These are phyloP conservation scores for Tephrocybe sp. DNA, from an alignment of 768 basidiomycete genomes.

Conservation along the genomic window DNA sequence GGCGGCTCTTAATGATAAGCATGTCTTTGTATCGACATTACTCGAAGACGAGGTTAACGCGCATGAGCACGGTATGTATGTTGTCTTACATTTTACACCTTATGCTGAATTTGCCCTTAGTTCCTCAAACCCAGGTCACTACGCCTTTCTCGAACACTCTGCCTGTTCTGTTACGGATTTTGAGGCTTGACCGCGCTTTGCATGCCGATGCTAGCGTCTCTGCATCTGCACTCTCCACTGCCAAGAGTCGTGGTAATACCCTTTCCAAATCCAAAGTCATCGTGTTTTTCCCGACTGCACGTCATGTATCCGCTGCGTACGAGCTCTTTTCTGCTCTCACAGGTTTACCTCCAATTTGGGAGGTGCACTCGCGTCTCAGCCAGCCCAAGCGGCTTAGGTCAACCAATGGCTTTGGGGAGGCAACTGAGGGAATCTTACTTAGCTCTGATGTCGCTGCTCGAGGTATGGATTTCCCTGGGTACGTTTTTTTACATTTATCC, in stretches of 20 bases:
- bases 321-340: conserved; percentile 25
- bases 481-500: conserved; percentile 11
- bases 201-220: conserved; percentile 31
- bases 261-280: conserved; percentile 28
- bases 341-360: conserved; percentile 37
- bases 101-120: conserved; percentile 19
- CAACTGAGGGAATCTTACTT: conserved; percentile 43
- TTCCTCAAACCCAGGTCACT: conserved; percentile 44
- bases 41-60: conserved; percentile 54
- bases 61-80: conserved; percentile 51
- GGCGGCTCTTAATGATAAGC: conserved; percentile 23
- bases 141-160: conserved; percentile 39
- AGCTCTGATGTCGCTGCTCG: conserved; percentile 60
- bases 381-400: conserved; percentile 47
- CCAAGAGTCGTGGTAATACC: background rate
- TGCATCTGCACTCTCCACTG: conserved; percentile 10
- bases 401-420: conserved; percentile 44
- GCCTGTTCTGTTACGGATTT: conserved; percentile 36
- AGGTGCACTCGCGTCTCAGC: conserved; percentile 57
- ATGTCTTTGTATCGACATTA: conserved; percentile 57
- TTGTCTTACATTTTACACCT: background rate
- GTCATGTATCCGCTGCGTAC: conserved; percentile 44
- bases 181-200: conserved; percentile 30
- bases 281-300: conserved; percentile 68
- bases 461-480: conserved; percentile 69